Evolutionary conservation across 345 rosid genomes (phyloP), one percentile per base, ranked within the genome.

Genomic region (Eucalyptus victrix): DNA sequence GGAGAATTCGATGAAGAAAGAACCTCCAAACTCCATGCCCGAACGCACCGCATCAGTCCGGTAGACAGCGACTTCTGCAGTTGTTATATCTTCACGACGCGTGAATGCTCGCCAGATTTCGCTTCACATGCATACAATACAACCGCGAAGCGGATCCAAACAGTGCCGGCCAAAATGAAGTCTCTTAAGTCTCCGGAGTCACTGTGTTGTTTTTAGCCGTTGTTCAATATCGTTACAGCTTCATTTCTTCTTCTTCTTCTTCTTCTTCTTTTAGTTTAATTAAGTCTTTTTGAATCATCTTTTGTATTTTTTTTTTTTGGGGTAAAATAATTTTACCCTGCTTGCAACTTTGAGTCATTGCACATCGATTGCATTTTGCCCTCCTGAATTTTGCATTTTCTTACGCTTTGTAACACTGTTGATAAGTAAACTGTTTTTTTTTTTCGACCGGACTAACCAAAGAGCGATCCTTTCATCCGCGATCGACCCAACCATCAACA

Each of bases 351-450:
- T 34, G 80, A 34, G 12, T 17, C 17, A 21, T 9, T 69, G 80
- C 44, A 32, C 24, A 8, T 67, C 21, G 19, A 67, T 32, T 3
- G 24, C 80, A 32, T 67, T 32, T 32, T 67, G 1, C 6, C 12
- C 23, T 67, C 2, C 4, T 2, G 19, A 17, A 67, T 0, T 17
- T 67, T 16, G 42, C 23, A 32, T 67, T 8, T 17, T 32, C 80
- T n/a, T 65, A 3, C 2, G n/a, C 8, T 12, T 28, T 2, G 6
- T 12, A 60, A 14, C n/a, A 65, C 19, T 2, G 1, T 15, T 28
- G 4, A 14, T 17, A 4, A 65, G 37, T 14, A 2, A 30, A 28
- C 4, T 56, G 0, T 21, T 13, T 32, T 49, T 21, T 13, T 32
- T 49, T n/a, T n/a, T n/a, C n/a, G n/a, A n/a, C n/a, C n/a, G n/a